phyloP scores from a whole-genome alignment of 1,284 basidiomycete species.

The Cryptococcus jaspeensis region DNA sequence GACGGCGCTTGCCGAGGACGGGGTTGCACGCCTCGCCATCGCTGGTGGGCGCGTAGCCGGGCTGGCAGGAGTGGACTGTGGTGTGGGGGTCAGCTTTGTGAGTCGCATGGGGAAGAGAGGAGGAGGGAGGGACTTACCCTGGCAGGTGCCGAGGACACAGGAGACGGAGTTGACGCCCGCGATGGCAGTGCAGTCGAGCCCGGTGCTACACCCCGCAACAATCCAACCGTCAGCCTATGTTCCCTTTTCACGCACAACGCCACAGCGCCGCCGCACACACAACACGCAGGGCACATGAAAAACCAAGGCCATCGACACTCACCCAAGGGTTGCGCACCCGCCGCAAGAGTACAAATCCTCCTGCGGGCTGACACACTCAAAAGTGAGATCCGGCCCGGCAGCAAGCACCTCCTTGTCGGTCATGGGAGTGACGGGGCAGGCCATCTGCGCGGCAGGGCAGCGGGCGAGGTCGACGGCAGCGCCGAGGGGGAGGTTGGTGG shows the following conservation, averaged over 20 bases:
- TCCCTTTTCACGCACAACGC: too few species aligned
- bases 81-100: neutral
- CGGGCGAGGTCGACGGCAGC: slow-evolving; percentile 20
- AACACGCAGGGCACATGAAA: too few species aligned
- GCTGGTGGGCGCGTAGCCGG: slow-evolving; percentile 8
- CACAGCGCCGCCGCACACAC: too few species aligned
- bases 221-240: neutral
- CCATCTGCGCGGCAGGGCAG: slow-evolving; percentile 19
- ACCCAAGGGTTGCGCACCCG: slow-evolving; percentile 30
- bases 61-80: slow-evolving; percentile 21
- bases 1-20: too few species aligned
- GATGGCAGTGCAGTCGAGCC: slow-evolving; percentile 34
- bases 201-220: slow-evolving; percentile 14
- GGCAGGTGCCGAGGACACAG: slow-evolving; percentile 24
- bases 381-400: slow-evolving; percentile 9
- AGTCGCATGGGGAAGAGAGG: too few species aligned
- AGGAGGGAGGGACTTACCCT: slow-evolving; percentile 16
- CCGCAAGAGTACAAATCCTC: slow-evolving; percentile 33
- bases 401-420: neutral
- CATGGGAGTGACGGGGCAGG: slow-evolving; percentile 21
- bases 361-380: slow-evolving; percentile 22
- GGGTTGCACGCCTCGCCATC: slow-evolving; percentile 1
- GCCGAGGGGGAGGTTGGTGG: slow-evolving; percentile 15
- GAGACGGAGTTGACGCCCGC: slow-evolving; percentile 22
- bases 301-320: too few species aligned